A percentile compares a stretch with the other conserved stretches of the same genome.
Evolutionary conservation across 1,284 basidiomycete genomes (phyloP).

Genomic region (Pseudozyma sp.): DNA sequence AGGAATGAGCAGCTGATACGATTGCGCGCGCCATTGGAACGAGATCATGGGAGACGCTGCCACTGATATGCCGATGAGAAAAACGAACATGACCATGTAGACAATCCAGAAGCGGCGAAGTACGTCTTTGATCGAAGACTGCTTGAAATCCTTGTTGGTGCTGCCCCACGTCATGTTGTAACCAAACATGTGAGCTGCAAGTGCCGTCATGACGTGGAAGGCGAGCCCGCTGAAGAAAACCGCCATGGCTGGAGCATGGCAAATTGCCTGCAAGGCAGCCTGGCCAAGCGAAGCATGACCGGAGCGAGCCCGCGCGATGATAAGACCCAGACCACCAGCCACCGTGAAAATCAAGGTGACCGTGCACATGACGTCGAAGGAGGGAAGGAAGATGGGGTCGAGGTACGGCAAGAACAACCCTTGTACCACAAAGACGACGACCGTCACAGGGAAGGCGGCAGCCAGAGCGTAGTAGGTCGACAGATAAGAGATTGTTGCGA

Average conservation of each 20-base stretch:
- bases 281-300: constrained; percentile 72
- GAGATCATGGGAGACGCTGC: constrained; percentile 72
- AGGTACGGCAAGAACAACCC: constrained; percentile 77
- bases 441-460: constrained; percentile 75
- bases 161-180: constrained; percentile 82
- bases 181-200: constrained; percentile 82
- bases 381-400: constrained; percentile 73
- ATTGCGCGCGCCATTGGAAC: constrained; percentile 72
- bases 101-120: constrained; percentile 75
- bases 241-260: constrained; percentile 77
- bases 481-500: constrained; percentile 78
- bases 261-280: constrained; percentile 73
- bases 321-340: constrained; percentile 78
- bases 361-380: constrained; percentile 80
- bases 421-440: constrained; percentile 79
- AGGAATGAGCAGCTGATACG: constrained; percentile 16
- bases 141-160: constrained; percentile 44
- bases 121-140: constrained; percentile 69
- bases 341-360: constrained; percentile 81
- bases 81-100: constrained; percentile 74
- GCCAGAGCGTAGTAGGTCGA: constrained; percentile 82
- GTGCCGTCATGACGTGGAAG: constrained; percentile 74
- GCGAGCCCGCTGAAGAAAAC: constrained; percentile 41
- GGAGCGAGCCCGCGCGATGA: constrained; percentile 81
- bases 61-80: constrained; percentile 70